Base-by-base conservation (phyloP, 352 stramenopile species). In the Phytophthora litchii region DNA sequence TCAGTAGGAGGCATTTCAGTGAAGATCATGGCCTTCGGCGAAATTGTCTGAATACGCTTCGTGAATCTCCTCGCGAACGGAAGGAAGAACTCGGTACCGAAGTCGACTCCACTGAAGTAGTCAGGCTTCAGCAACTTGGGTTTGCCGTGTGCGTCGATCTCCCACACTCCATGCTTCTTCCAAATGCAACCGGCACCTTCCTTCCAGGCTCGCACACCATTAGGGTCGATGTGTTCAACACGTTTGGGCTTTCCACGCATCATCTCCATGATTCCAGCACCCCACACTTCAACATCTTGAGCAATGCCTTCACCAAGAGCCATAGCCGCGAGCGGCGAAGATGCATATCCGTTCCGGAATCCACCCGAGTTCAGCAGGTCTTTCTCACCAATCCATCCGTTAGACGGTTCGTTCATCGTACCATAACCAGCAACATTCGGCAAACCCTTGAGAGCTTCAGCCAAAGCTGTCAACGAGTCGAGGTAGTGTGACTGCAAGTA, bases 401-500 rank as follows among this genome's bases (percentile, higher is more conserved):
- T 65, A 14, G 78, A 89, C 16, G 85, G 86, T 51, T 97, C 90
- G 64, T 97, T 97, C 80, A 97, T 93, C 5, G 88, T 74, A 10
- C 89, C 90, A 67, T 96, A 92, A 36, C 89, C 90, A 8, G 91
- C 70, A 48, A 97, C 76, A 53, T 97, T 96, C n/a, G 64, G 58
- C 16, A 93, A 64, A 7, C 79, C 86, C 3, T 60, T 63, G 0
- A 96, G 57, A 23, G 66, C 64, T 34, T 78, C 67, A 1, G 87
- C 81, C 9, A 97, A 63, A 44, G 86, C 70, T 0, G 51, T 54
- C 48, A 97, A 76, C 14, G 87, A 77, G 51, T 90, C 64, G 9
- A 91, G 56, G 60, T 95, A 97, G 64, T 95, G 85, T 11, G 46
- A 77, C 72, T 97, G 89, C n/a, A 97, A 70, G 63, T 77, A 96